Evolutionary conservation across 257 asterid species (phyloP), one percentile per base, ranked within the genome.

Genomic region (Penstemon eatonii): DNA sequence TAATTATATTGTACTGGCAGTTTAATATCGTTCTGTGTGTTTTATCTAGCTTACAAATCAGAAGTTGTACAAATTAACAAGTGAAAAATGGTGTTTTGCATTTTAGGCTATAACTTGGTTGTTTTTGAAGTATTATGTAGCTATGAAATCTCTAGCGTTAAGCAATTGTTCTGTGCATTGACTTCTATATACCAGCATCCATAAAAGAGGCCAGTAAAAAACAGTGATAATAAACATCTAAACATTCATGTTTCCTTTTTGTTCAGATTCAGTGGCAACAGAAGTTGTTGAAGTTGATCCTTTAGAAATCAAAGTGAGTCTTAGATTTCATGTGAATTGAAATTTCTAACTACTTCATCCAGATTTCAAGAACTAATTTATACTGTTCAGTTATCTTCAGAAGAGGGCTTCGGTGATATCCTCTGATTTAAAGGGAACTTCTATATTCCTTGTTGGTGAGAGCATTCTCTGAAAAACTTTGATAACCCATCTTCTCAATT

Each of bases 381-480:
- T 64, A 72, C 71, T 64, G 49, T 71, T 60, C 72, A 75, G 79
- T 73, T 79, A 65, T 46, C 75, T 82, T 63, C 95, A 93, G 97
- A 81, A 78, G 62, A 87, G 61, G 75, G 96, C 97, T 45, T 78
- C 83, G 0, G 88, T 83, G 81, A 66, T 90, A 69, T 78, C 94
- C 67, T 72, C 87, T 25, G 94, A 79, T 67, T 68, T 93, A 45
- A 93, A 76, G 81, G 99, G 99, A 76, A 84, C 99, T 69, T 90
- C 85, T 65, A 69, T 93, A 40, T 93, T 87, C 76, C 89, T 90
- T 58, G 84, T 90, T 67, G 99, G 99, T 93, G 77, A 84, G 97
- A 58, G 8, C 12, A 1, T 51, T 63, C 62, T 52, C 60, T 67
- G 3, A 7, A 56, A 7, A 5, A 10, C 61, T 8, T 12, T 55